Base-by-base conservation (phyloP, 2,329 filamentous ascomycete species). In the Didymella arachidicola region DNA sequence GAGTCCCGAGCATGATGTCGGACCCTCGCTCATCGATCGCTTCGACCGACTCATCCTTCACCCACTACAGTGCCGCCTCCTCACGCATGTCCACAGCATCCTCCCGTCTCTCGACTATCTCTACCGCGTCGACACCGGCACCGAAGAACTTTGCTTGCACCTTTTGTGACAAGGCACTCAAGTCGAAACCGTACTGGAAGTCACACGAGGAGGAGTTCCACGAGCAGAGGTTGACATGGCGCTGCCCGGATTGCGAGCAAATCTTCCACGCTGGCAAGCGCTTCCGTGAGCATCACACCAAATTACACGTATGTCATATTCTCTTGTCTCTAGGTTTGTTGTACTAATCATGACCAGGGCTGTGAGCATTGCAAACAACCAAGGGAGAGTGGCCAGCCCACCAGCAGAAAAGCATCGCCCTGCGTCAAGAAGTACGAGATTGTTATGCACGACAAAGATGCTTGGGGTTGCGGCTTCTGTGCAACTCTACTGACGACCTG, bases 401-500 rank as follows among this genome's bases (percentile, higher is more conserved):
- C 88, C 19, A 86, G 87, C 69, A 83, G 83, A 67, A 87, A 86
- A 63, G 72, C 73, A 18, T 75, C 74, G 30, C 73, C 73, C 45
- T 76, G 74, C 45, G 75, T 76, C 22, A 76, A 77, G 62, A 76
- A 74, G 55, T 75, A 75, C 58, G 73, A 76, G 51, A 74, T 75
- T n/a, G 73, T 77, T 52, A 82, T 86, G 60, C 83, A 83, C 60
- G 87, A 88, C 78, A 83, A 86, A 64, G 87, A 86, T 74, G 86
- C 87, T 38, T 90, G 87, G 84, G 87, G 86, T 1, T 90, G 87
- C 63, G 87, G 87, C 26, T 89, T 89, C 75, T 90, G 87, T 67
- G 87, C 84, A 4, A 84, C 83, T 16, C 80, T 89, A 41, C 82
- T 88, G 57, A 82, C 85, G 16, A 85, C 86, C 12, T 85, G 86